Evolutionary conservation across 2,329 filamentous ascomycete species (phyloP).

Genomic region (Sphaerulina vaccinii): DNA sequence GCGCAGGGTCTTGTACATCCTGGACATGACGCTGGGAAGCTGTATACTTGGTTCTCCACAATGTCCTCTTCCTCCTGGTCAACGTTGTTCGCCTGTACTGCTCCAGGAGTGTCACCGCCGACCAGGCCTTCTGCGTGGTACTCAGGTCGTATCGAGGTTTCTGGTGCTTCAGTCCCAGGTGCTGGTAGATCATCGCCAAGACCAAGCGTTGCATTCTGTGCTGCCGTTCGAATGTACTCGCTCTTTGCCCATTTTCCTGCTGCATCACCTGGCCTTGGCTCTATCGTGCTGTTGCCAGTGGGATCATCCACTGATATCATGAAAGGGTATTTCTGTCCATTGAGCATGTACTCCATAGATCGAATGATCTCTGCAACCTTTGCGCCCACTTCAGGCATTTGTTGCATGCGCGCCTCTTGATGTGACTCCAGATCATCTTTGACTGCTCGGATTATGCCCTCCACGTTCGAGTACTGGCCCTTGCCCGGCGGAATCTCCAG

Average conservation of each 20-base stretch:
- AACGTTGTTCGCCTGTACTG: constrained; percentile 41
- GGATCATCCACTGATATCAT: constrained; percentile 84
- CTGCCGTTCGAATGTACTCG: constrained; percentile 77
- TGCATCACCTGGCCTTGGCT: constrained; percentile 71
- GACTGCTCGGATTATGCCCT: constrained; percentile 78
- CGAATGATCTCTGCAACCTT: constrained; percentile 76
- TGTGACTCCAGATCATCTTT: constrained; percentile 77
- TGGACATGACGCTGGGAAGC: constrained; percentile 86
- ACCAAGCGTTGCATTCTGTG: constrained; percentile 84
- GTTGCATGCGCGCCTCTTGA: constrained; percentile 76
- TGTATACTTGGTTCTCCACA: constrained; percentile 87
- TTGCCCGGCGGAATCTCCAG: constrained; percentile 89
- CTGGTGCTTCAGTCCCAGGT: constrained; percentile 51
- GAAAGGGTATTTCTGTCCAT: constrained; percentile 79
- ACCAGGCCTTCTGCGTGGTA: constrained; percentile 50
- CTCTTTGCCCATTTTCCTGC: constrained; percentile 88
- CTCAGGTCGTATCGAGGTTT: constrained; percentile 56
- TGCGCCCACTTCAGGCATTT: constrained; percentile 72
- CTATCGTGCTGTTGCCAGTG: constrained; percentile 94
- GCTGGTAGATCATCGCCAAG: constrained; percentile 54
- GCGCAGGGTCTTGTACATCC: constrained; percentile 82
- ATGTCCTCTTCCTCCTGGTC: constrained; percentile 65
- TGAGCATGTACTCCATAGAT: constrained; percentile 73
- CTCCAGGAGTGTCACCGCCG: constrained; percentile 19
- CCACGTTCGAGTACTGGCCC: constrained; percentile 89